Percentiles rank a stretch among this genome's conserved stretches.
Conservation (phyloP, 2,329 filamentous ascomycete species). For the Aspergillus alliaceus region DNA sequence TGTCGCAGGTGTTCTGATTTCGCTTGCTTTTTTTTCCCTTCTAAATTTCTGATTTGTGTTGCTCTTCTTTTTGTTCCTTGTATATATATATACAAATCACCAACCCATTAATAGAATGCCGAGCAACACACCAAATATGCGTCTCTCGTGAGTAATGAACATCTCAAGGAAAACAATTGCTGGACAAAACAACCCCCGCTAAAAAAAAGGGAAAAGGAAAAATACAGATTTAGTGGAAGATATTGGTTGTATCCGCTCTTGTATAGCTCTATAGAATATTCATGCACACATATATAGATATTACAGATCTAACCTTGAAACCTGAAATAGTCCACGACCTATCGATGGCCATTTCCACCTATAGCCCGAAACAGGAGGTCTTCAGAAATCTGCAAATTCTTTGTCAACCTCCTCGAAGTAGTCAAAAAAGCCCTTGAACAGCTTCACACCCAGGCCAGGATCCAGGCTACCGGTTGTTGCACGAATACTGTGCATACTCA, state of each 20-base stretch:
- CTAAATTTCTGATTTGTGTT: not conserved
- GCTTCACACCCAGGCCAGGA: conserved; percentile 81
- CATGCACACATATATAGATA: not conserved
- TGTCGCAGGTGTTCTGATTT: not conserved
- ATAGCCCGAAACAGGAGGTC: not conserved
- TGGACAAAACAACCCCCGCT: not conserved
- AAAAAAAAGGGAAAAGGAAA: too few species aligned
- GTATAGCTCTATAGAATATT: not conserved
- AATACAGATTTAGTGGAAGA: too few species aligned
- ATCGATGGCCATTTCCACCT: not conserved
- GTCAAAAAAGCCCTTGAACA: conserved; percentile 88
- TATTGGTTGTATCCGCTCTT: too few species aligned
- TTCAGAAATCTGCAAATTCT: conserved; percentile 61
- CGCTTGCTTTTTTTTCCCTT: not conserved
- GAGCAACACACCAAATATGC: not conserved
- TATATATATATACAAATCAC: not conserved
- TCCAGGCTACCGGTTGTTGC: conserved; percentile 85
- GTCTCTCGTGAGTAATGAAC: not conserved
- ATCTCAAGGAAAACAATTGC: not conserved
- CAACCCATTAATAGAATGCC: not conserved
- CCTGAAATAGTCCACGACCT: too few species aligned
- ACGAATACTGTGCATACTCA: conserved; percentile 91
- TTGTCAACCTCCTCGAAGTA: conserved; percentile 79
- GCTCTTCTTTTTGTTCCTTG: not conserved
- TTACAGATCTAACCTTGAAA: not conserved